These are phyloP conservation scores for Penicillium crustosum DNA, from an alignment of 2,329 filamentous ascomycete genomes.

Conservation along the genomic window DNA sequence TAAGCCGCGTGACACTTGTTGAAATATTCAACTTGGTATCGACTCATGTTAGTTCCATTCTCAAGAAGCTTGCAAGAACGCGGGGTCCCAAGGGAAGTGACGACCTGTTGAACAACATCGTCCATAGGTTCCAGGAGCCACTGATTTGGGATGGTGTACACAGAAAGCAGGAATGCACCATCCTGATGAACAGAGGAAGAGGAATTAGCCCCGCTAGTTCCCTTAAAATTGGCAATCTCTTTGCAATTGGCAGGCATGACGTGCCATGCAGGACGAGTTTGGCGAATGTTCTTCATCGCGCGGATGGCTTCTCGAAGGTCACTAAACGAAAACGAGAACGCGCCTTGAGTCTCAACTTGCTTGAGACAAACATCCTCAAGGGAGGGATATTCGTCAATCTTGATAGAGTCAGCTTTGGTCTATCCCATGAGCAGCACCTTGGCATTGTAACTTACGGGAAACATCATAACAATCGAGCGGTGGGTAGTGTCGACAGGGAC, in stretches of 20 bases:
- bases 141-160: not conserved
- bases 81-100: not conserved
- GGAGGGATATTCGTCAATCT: conserved; percentile 1
- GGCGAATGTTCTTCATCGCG: not conserved
- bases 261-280: not conserved
- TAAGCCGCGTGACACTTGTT: not conserved
- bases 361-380: not conserved
- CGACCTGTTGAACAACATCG: not conserved
- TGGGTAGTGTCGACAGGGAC: not conserved
- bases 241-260: not conserved
- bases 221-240: not conserved
- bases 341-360: not conserved
- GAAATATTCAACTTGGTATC: conserved; percentile 1
- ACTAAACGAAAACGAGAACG: not conserved
- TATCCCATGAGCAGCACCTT: not conserved
- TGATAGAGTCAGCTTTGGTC: not conserved
- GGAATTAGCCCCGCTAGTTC: not conserved
- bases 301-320: conserved; percentile 1
- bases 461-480: not conserved
- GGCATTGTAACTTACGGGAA: conserved; percentile 1
- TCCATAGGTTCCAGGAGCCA: not conserved
- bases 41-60: not conserved
- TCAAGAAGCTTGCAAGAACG: not conserved
- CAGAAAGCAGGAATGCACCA: not conserved
- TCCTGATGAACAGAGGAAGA: not conserved